These are phyloP conservation scores for Globisporangium mamillatum DNA, from an alignment of 352 stramenopile genomes.

Conservation along the genomic window DNA sequence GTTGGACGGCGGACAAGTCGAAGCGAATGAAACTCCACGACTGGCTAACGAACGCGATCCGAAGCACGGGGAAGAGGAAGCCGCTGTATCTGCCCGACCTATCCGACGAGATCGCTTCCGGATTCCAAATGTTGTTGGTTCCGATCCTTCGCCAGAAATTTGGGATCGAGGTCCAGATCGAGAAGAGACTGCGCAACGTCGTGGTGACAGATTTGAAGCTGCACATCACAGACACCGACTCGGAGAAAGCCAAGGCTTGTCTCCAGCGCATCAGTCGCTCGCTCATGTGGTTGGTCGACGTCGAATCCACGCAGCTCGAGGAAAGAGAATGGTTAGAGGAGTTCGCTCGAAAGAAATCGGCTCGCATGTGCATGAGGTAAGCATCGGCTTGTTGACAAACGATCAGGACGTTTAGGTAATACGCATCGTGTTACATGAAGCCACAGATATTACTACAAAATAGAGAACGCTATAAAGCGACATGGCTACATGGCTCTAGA, in stretches of 20 bases:
- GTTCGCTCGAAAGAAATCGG: conserved; percentile 32
- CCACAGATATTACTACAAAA: neutral
- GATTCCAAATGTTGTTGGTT: conserved; percentile 59
- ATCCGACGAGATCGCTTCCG: conserved; percentile 55
- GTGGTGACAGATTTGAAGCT: conserved; percentile 65
- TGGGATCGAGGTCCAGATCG: conserved; percentile 51
- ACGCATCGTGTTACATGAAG: neutral
- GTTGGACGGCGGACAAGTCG: conserved; percentile 67
- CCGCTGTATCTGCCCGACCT: conserved; percentile 62
- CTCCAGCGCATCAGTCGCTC: conserved; percentile 56
- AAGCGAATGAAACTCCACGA: conserved; percentile 70
- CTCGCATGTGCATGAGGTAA: conserved; percentile 6
- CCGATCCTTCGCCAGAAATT: conserved; percentile 58
- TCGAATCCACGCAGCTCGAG: conserved; percentile 38
- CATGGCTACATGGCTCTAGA: conserved; percentile 5
- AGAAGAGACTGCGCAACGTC: conserved; percentile 56
- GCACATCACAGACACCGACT: conserved; percentile 28
- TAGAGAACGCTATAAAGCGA: neutral
- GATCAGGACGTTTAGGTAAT: neutral
- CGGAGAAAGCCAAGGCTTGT: conserved; percentile 29
- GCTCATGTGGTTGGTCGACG: conserved; percentile 49
- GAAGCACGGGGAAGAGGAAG: conserved; percentile 43
- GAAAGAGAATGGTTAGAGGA: conserved; percentile 39
- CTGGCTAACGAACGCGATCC: conserved; percentile 70
- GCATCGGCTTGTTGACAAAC: neutral